Conservation (phyloP, 2,329 filamentous ascomycete genomes). For the Penicillium aurantiogriseum region DNA sequence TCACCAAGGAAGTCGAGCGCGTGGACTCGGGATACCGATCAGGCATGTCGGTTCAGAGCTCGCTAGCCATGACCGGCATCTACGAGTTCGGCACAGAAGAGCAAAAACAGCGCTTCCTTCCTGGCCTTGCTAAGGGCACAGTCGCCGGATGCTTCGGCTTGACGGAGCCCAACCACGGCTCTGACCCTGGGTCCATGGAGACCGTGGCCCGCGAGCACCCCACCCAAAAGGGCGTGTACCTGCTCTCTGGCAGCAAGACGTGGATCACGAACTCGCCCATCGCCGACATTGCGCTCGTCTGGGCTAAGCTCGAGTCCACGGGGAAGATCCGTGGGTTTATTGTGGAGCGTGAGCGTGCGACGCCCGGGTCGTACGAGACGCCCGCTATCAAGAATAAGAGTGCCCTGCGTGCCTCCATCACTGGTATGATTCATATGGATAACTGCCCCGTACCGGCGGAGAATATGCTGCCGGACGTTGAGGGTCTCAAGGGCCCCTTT, state of each 20-base stretch:
- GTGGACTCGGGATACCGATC: slow-evolving; percentile 90
- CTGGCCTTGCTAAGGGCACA: slow-evolving; percentile 77
- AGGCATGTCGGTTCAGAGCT: slow-evolving; percentile 90
- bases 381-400: slow-evolving; percentile 94
- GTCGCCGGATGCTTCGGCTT: slow-evolving; percentile 82
- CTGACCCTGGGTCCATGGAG: slow-evolving; percentile 89
- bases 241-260: slow-evolving; percentile 79
- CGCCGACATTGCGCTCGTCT: slow-evolving; percentile 78
- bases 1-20: slow-evolving; percentile 84
- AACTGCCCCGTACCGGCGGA: slow-evolving; percentile 81
- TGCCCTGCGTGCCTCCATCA: slow-evolving; percentile 86
- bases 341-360: slow-evolving; percentile 80
- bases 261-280: slow-evolving; percentile 97
- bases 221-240: slow-evolving; percentile 76
- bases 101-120: slow-evolving; percentile 80
- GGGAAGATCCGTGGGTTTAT: slow-evolving; percentile 94
- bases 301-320: slow-evolving; percentile 88
- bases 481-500: slow-evolving; percentile 86
- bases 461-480: slow-evolving; percentile 91
- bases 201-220: slow-evolving; percentile 80
- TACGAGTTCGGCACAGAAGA: slow-evolving; percentile 83
- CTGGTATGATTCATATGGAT: slow-evolving; percentile 96
- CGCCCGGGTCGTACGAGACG: slow-evolving; percentile 84
- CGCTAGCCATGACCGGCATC: slow-evolving; percentile 90
- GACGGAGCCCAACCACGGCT: slow-evolving; percentile 91